Base-by-base conservation (phyloP, 371 early-diverging fungal genomes). In the Dentiscutata heterogama region DNA sequence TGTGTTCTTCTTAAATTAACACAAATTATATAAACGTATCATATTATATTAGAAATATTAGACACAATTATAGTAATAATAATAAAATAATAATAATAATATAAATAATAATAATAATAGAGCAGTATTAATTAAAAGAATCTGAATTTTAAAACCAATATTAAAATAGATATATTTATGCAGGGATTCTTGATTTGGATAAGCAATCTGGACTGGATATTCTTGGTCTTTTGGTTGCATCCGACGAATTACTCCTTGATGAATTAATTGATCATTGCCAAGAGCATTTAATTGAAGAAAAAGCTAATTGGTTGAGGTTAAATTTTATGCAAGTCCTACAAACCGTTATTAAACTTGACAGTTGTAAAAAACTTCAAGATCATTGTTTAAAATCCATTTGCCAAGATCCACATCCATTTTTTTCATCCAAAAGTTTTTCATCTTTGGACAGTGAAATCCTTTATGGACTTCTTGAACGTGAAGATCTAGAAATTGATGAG, bases 101-200 rank as follows among this genome's bases (percentile, higher is more conserved):
- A 35, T 35, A 35, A 35, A 35, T 35, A 35, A 35, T 35, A 35
- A 35, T 8, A 46, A 46, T 8, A 46, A 46, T 6, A 46, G 11
- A 46, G 46, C 46, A 46, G 46, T 46, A 46, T 46, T 46, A 46
- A 46, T 46, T 46, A 46, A 46, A 7, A 46, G 46, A 46, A 46
- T 46, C 46, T 46, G 46, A 46, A 46, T 46, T 46, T 46, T 46
- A 46, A 46, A 46, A 46, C 14, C 35, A 35, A 31, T 18, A 7
- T 35, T 18, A 1, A 27, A 7, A 10, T 54, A 80, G 80, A 80
- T 80, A 71, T 80, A 70, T 80, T 71, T 80, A 80, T 50, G 29
- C 67, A 6, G 80, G 80, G 13, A 25, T 50, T 18, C 27, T 80
- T 39, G 51, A 71, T n/a, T 53, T 80, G 7, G 60, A 71, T n/a